Evolutionary conservation across 495 filamentous ascomycete genomes (phyloP).

Genomic region (Xylaria venustula): DNA sequence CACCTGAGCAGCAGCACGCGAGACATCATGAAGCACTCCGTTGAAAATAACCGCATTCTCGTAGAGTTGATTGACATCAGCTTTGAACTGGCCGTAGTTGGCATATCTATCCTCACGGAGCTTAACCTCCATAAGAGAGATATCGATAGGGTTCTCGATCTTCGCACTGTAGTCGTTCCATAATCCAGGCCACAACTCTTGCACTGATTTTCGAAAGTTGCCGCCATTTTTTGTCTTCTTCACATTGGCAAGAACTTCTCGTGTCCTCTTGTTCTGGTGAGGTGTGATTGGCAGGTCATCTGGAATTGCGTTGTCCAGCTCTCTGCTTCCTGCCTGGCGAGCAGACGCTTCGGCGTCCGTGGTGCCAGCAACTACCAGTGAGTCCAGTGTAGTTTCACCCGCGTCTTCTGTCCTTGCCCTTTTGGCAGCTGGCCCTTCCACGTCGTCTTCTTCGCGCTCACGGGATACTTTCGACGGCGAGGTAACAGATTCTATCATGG

Average conservation of each 20-base stretch:
- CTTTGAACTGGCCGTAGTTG: slow-evolving; percentile 66
- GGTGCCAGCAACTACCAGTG: slow-evolving; percentile 24
- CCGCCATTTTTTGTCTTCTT: slow-evolving; percentile 77
- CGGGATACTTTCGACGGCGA: slow-evolving; percentile 56
- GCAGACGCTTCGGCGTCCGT: background rate
- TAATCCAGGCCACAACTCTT: slow-evolving; percentile 46
- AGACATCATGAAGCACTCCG: slow-evolving; percentile 69
- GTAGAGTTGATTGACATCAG: slow-evolving; percentile 73
- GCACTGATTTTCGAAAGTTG: slow-evolving; percentile 72
- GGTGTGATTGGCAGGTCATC: slow-evolving; percentile 41
- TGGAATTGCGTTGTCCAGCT: slow-evolving; percentile 23
- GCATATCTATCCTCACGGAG: slow-evolving; percentile 63
- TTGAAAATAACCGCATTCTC: slow-evolving; percentile 80
- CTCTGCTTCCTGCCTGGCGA: slow-evolving; percentile 12
- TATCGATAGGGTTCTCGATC: slow-evolving; percentile 77
- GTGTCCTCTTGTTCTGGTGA: slow-evolving; percentile 45
- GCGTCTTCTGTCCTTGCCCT: slow-evolving; percentile 61
- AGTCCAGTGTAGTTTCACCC: slow-evolving; percentile 22
- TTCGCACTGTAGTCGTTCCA: slow-evolving; percentile 66
- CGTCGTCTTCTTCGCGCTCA: slow-evolving; percentile 69
- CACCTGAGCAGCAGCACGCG: slow-evolving; percentile 60
- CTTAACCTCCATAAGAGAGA: slow-evolving; percentile 76
- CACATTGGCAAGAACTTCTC: slow-evolving; percentile 60
- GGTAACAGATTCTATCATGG: slow-evolving; percentile 32
- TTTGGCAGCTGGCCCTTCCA: slow-evolving; percentile 76